Percentiles rank a stretch among this genome's conserved stretches.
phyloP scores from a whole-genome alignment of 2,329 filamentous ascomycete species.

The Neonectria ditissima region DNA sequence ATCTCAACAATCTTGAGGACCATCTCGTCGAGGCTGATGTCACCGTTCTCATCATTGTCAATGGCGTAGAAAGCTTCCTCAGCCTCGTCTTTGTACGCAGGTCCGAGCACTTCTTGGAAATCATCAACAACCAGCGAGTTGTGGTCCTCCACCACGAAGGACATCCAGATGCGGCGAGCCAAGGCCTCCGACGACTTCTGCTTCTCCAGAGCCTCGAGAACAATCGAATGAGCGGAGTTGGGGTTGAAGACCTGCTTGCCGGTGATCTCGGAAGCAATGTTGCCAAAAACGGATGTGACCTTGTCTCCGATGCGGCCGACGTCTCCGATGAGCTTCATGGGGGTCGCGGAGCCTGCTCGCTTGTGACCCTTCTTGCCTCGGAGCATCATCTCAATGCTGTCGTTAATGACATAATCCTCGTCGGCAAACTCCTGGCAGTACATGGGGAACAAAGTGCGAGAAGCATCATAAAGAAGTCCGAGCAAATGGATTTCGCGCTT shows the following conservation, averaged over 20 bases:
- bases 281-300: conserved; percentile 91
- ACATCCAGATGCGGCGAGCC: conserved; percentile 97
- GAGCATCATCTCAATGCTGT: conserved; percentile 79
- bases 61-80: conserved; percentile 86
- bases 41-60: conserved; percentile 90
- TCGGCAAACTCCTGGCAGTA: conserved; percentile 92
- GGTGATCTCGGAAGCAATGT: conserved; percentile 93
- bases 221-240: conserved; percentile 88
- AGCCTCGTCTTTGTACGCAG: conserved; percentile 78
- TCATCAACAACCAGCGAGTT: conserved; percentile 85
- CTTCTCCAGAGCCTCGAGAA: conserved; percentile 90
- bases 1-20: conserved; percentile 86
- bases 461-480: conserved; percentile 89
- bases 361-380: conserved; percentile 64
- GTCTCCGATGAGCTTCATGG: conserved; percentile 81
- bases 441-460: conserved; percentile 87
- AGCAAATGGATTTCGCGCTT: conserved; percentile 88
- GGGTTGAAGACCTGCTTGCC: conserved; percentile 96
- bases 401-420: conserved; percentile 92
- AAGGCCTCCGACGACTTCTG: conserved; percentile 87
- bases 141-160: conserved; percentile 90
- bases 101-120: conserved; percentile 86
- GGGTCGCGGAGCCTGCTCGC: conserved; percentile 73
- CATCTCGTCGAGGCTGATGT: conserved; percentile 97
- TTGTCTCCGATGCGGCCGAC: conserved; percentile 90